A percentile compares a stretch with the other conserved stretches of the same genome.
These are phyloP conservation scores for Kokia cookei DNA, from an alignment of 441 rosid genomes.

Conservation along the genomic window DNA sequence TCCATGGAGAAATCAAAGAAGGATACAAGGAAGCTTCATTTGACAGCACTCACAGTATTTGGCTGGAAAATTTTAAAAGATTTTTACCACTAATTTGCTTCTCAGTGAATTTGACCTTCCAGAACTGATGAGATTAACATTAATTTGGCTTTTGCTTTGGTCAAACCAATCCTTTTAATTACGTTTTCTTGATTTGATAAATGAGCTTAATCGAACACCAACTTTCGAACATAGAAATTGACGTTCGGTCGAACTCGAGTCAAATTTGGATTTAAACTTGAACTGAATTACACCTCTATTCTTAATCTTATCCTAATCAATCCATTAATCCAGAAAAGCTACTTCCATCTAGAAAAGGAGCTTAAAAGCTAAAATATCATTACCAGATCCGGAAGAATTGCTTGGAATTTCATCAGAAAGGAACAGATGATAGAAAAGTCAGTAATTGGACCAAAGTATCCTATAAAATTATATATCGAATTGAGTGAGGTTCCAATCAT, in stretches of 20 bases:
- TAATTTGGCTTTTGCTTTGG: neutral
- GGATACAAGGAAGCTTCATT: slow-evolving; percentile 14
- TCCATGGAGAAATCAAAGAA: neutral
- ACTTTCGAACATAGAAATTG: too few species aligned
- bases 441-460: neutral
- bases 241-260: too few species aligned
- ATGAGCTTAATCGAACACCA: too few species aligned
- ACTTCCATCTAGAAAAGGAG: neutral
- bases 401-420: neutral
- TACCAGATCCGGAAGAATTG: neutral
- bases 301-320: neutral
- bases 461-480: neutral
- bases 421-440: neutral
- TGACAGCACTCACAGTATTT: neutral
- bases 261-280: too few species aligned
- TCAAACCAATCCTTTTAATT: neutral
- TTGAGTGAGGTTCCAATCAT: neutral
- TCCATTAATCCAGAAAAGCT: neutral
- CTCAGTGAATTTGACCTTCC: neutral
- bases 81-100: neutral
- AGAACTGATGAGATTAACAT: neutral
- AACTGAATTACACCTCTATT: too few species aligned
- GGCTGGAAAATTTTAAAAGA: neutral
- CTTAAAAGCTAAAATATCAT: neutral
- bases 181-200: too few species aligned